Evolutionary conservation across 768 basidiomycete species (phyloP).

Genomic region (Russula emetica): DNA sequence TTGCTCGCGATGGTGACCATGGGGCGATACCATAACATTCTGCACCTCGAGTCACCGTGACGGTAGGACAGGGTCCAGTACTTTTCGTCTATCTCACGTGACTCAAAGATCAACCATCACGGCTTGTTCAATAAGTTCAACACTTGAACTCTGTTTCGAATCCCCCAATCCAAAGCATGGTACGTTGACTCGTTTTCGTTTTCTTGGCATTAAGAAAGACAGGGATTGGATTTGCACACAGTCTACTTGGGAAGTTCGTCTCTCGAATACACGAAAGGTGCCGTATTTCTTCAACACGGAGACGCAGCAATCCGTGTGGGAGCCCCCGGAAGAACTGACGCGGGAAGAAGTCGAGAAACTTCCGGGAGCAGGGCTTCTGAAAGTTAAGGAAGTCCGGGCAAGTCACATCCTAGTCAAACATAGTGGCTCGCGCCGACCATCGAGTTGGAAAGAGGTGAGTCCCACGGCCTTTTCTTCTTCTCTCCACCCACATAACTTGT

Average conservation of each 20-base stretch:
- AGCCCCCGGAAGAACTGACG: conserved; percentile 59
- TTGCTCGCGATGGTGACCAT: too few relatives aligned
- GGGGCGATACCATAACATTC: too few relatives aligned
- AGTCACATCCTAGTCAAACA: conserved; percentile 96
- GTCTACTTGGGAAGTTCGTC: conserved; percentile 74
- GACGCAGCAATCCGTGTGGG: conserved; percentile 77
- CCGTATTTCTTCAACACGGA: conserved; percentile 86
- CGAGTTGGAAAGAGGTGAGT: conserved; percentile 81
- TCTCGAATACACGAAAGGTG: conserved; percentile 69
- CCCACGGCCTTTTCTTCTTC: background rate
- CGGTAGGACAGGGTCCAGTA: too few relatives aligned
- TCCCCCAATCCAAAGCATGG: conserved; percentile 8
- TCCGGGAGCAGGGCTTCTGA: conserved; percentile 62
- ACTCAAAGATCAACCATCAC: too few relatives aligned
- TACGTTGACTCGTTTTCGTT: background rate
- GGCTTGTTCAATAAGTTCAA: too few relatives aligned
- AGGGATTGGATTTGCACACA: background rate
- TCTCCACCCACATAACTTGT: background rate
- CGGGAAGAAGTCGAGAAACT: conserved; percentile 55
- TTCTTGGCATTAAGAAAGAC: background rate
- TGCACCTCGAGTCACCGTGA: too few relatives aligned
- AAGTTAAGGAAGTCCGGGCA: conserved; percentile 70
- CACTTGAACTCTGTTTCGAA: background rate
- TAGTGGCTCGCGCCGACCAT: conserved; percentile 66
- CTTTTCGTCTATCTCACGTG: too few relatives aligned